Evolutionary conservation across 306 rosid genomes (phyloP), one percentile per base, ranked within the genome.

Genomic region (Quercus wislizeni): DNA sequence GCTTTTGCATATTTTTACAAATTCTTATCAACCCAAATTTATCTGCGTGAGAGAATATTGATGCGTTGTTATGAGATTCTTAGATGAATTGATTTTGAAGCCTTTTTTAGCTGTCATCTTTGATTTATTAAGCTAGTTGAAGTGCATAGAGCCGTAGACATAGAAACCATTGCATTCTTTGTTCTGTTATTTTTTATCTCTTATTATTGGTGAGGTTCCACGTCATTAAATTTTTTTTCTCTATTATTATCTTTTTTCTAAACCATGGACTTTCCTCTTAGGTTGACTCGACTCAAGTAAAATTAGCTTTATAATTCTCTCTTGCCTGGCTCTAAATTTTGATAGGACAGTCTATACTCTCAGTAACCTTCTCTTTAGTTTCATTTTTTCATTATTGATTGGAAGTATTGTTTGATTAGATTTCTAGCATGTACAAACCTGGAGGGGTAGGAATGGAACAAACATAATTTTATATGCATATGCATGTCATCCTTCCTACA

Each of bases 1-100:
- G 71, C 85, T 82, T 67, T 73, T 77, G 31, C 83, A 28, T 78
- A 77, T 57, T 74, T 79, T 18, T 28, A 74, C 33, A 75, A 71
- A 20, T 69, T 68, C 58, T 74, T 30, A 58, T 79, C 75, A 59
- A 33, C 23, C 73, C 56, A 27, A 49, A 71, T 43, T 28, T 55
- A 30, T 25, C n/a, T 21, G 73, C 27, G 73, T 75, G 79, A 55
- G 71, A 52, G 56, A 52, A 59, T 67, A 62, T 80, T 64, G 58
- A 27, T 75, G 19, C 30, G 69, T 25, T 35, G 35, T 54, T 73
- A 41, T 54, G 25, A 17, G 72, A 19, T 33, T 79, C 55, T 49
- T 74, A 64, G 58, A 55, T 51, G 55, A 18, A 59, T 20, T 49
- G 33, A 19, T 74, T 35, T 72, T 58, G 38, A 78, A 49, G 64